phyloP scores from a whole-genome alignment of 2,329 filamentous ascomycete species.

The Diplodia corticola region DNA sequence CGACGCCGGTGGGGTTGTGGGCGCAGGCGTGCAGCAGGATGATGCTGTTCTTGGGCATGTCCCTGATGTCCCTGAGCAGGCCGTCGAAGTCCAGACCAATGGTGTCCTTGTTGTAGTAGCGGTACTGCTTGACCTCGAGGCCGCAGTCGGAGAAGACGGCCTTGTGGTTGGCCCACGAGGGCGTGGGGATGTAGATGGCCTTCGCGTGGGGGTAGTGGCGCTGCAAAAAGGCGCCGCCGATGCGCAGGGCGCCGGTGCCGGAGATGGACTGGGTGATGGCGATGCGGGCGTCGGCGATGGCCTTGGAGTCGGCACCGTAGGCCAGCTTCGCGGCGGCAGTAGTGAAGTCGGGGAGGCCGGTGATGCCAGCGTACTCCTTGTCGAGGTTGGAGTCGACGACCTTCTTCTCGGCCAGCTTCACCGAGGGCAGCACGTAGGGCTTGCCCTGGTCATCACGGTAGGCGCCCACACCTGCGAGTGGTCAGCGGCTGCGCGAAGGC shows the following conservation, averaged over 20 bases:
- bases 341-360: slow-evolving; percentile 91
- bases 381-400: slow-evolving; percentile 76
- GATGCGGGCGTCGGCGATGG: slow-evolving; percentile 72
- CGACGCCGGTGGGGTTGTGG: slow-evolving; percentile 96
- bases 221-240: slow-evolving; percentile 89
- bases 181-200: slow-evolving; percentile 94
- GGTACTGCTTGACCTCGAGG: slow-evolving; percentile 89
- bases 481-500: neutral
- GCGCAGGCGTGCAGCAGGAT: slow-evolving; percentile 96
- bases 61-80: slow-evolving; percentile 86
- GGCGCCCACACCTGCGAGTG: slow-evolving; percentile 77
- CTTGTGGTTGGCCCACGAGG: slow-evolving; percentile 97
- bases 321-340: slow-evolving; percentile 87
- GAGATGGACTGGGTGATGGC: slow-evolving; percentile 98
- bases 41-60: slow-evolving; percentile 80
- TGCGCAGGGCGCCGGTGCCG: slow-evolving; percentile 91
- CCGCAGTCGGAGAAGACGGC: slow-evolving; percentile 94
- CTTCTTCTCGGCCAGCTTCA: slow-evolving; percentile 84
- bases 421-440: slow-evolving; percentile 94
- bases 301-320: slow-evolving; percentile 78
- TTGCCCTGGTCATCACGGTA: slow-evolving; percentile 98
- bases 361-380: slow-evolving; percentile 98
- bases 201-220: slow-evolving; percentile 89
- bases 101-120: slow-evolving; percentile 99
- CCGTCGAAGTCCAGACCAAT: slow-evolving; percentile 98